A percentile compares a stretch with the other conserved stretches of the same genome.
Conservation (phyloP, 2,329 filamentous ascomycete genomes). For the Microdochium bolleyi region DNA sequence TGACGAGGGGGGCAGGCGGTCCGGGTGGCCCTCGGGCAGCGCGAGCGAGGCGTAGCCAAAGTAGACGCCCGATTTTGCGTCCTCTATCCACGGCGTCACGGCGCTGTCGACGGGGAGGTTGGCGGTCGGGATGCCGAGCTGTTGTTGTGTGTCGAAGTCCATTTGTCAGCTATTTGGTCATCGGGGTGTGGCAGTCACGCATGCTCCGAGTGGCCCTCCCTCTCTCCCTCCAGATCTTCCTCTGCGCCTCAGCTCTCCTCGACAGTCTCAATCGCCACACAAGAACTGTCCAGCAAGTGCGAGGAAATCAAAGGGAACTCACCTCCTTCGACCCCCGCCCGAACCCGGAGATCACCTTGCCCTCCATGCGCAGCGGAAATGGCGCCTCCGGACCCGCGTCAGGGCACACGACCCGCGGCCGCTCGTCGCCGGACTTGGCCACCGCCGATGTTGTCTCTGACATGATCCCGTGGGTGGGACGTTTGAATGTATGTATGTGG, state of each 20-base stretch:
- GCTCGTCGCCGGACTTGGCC: slow-evolving; percentile 20
- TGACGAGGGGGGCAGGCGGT: slow-evolving; percentile 18
- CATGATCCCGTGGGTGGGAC: too few species aligned
- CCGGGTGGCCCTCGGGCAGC: slow-evolving; percentile 40
- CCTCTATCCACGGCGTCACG: slow-evolving; percentile 50
- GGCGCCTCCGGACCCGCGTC: slow-evolving; percentile 67
- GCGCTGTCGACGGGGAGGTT: slow-evolving; percentile 72
- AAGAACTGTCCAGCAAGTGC: neutral
- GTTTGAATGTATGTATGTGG: neutral
- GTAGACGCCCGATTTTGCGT: slow-evolving; percentile 75
- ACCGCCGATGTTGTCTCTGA: neutral
- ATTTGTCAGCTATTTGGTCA: too few species aligned
- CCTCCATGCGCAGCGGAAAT: slow-evolving; percentile 77
- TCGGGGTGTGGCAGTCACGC: too few species aligned
- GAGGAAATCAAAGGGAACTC: slow-evolving; percentile 12
- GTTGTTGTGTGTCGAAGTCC: too few species aligned
- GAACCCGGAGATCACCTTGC: slow-evolving; percentile 86
- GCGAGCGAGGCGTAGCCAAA: slow-evolving; percentile 82
- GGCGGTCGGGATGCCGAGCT: slow-evolving; percentile 94
- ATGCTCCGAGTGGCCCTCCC: too few species aligned
- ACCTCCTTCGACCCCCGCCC: slow-evolving; percentile 91
- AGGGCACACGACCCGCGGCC: slow-evolving; percentile 66
- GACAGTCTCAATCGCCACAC: too few species aligned
- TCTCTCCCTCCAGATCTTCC: too few species aligned
- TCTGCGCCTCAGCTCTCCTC: too few species aligned